Percentiles rank a stretch among this genome's conserved stretches.
Evolutionary conservation across 768 basidiomycete species (phyloP).

Genomic region (Lepiota brunneoincarnata): DNA sequence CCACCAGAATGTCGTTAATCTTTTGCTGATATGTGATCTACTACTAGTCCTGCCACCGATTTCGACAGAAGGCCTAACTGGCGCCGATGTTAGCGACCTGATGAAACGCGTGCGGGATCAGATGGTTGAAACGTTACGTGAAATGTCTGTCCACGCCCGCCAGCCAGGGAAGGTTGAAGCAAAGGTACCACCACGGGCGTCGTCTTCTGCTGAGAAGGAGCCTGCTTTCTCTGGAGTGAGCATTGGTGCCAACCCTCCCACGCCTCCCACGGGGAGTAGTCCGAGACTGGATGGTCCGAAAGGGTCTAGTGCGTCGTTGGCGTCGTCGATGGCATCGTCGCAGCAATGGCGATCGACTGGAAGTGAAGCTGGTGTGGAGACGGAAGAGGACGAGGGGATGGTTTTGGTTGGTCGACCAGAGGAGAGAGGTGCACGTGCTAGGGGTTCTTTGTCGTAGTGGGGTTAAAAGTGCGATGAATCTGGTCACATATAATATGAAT

Average conservation of each 20-base stretch:
- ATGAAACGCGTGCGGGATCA: constrained; percentile 62
- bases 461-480: no score
- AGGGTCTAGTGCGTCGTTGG: constrained; percentile 31
- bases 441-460: not conserved
- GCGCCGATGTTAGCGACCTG: constrained; percentile 68
- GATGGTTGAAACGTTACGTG: constrained; percentile 77
- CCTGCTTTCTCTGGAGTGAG: not conserved
- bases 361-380: constrained; percentile 69
- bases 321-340: constrained; percentile 28
- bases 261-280: not conserved
- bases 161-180: constrained; percentile 7
- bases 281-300: constrained; percentile 2
- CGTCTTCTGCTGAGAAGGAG: not conserved
- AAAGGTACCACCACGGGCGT: not conserved
- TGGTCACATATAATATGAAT: not conserved
- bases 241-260: constrained; percentile 5
- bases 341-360: constrained; percentile 29
- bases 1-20: no score
- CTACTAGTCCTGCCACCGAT: constrained; percentile 85
- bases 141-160: constrained; percentile 64
- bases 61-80: constrained; percentile 66
- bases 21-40: constrained; percentile 2
- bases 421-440: constrained; percentile 3
- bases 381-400: constrained; percentile 85
- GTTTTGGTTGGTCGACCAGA: constrained; percentile 67